Base-by-base conservation (phyloP, 176 grass and related monocot genomes). In the Triticum monococcum region DNA sequence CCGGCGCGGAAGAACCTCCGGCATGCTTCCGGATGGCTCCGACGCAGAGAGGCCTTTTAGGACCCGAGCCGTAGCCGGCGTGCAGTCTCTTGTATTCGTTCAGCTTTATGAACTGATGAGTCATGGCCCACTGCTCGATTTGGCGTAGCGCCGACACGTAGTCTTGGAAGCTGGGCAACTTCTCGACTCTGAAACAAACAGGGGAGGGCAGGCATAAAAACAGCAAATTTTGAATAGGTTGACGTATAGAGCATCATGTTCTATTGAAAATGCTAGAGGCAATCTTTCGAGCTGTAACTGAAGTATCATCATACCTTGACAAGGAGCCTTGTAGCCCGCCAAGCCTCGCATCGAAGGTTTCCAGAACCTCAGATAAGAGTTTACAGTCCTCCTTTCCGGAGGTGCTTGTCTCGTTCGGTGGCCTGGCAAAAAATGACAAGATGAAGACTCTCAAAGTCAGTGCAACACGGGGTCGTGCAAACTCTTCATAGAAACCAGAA, bases 381-480 rank as follows among this genome's bases (percentile, higher is more conserved):
- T 69, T 69, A 56, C 4, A 16, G 8, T 61, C 77, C 76, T 85
- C 81, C 62, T 85, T 88, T 33, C 64, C 81, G 40, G 69, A 88
- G 75, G 70, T 81, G 77, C 77, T 85, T 52, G 18, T 71, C 48
- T 77, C 50, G 38, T 85, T 63, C 1, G 6, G 77, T 71, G 37
- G 38, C 70, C 89, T 91, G 77, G 63, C 8, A 70, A 88, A 88
- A 85, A 91, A 60, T 16, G 45, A 75, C 75, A 84, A 61, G 16
- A 77, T 5, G 32, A 75, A 74, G 20, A 77, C 48, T 37, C 62
- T 86, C 50, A 50, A 13, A 52, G 75, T 71, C 36, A 85, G 75
- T 68, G 52, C 63, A 57, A 85, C 8, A 36, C 75, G 18, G 16
- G 24, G 20, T 30, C 67, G 25, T 60, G 73, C 13, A 11, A 60